Evolutionary conservation across 805 yeast species (phyloP).

Genomic region (Wickerhamomyces sydowiorum): DNA sequence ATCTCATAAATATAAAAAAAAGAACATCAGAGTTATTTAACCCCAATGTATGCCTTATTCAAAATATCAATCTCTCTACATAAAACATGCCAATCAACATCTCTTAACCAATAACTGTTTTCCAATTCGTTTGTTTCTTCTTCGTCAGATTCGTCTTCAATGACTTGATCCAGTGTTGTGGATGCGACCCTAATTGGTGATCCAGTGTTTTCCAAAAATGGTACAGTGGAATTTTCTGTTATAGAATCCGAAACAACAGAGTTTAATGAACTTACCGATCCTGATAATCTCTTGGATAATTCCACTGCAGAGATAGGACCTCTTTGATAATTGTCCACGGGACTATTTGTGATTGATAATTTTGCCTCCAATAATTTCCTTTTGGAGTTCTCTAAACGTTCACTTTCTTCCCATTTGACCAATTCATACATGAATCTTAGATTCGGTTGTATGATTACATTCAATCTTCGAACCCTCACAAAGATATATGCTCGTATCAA

Average conservation of each 20-base stretch:
- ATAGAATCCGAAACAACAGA: slow-evolving; percentile 3
- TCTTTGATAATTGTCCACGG: neutral
- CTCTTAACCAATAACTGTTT: slow-evolving; percentile 36
- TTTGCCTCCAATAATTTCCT: neutral
- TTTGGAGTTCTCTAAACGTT: slow-evolving; percentile 8
- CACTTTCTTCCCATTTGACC: slow-evolving; percentile 55
- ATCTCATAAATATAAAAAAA: neutral
- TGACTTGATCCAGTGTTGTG: slow-evolving; percentile 2
- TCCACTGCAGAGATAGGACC: neutral
- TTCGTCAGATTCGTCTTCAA: slow-evolving; percentile 9
- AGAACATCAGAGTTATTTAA: neutral
- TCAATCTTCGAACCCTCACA: slow-evolving; percentile 85
- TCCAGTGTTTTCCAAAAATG: neutral
- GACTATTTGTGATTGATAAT: slow-evolving; percentile 1
- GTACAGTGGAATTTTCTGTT: neutral
- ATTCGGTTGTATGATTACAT: slow-evolving; percentile 92
- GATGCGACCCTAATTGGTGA: neutral
- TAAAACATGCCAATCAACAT: slow-evolving; percentile 82
- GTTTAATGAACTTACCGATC: slow-evolving; percentile 6
- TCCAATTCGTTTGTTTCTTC: slow-evolving; percentile 15
- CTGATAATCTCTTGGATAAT: slow-evolving; percentile 1
- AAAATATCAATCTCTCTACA: slow-evolving; percentile 78
- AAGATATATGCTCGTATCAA: slow-evolving; percentile 77
- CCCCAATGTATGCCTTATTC: slow-evolving; percentile 40
- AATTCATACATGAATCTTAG: slow-evolving; percentile 87